Evolutionary conservation across 2,329 filamentous ascomycete species (phyloP).

Genomic region (Neonectria hederae): DNA sequence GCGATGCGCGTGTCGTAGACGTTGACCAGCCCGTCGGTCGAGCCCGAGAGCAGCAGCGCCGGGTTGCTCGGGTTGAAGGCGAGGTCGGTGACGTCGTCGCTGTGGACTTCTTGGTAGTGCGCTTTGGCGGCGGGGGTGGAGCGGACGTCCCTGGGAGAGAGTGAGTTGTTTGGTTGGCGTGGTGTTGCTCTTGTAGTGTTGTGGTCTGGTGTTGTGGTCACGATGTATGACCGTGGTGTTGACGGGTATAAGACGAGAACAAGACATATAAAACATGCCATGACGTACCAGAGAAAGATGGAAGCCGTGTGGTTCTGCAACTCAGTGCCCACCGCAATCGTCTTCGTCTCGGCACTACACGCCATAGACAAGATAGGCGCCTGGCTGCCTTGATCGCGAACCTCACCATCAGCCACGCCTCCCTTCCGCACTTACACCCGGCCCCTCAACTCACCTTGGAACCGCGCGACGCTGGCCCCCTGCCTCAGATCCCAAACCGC

Average conservation of each 20-base stretch:
- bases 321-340: constrained; percentile 78
- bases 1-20: constrained; percentile 75
- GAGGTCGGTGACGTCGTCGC: constrained; percentile 71
- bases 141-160: constrained; percentile 65
- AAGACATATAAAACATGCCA: background rate
- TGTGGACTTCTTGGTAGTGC: constrained; percentile 72
- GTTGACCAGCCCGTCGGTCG: constrained; percentile 82
- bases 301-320: constrained; percentile 70
- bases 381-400: constrained; percentile 48
- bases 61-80: constrained; percentile 68
- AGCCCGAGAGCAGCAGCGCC: constrained; percentile 75
- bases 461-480: constrained; percentile 54
- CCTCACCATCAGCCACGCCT: background rate
- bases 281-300: constrained; percentile 66
- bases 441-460: constrained; percentile 53
- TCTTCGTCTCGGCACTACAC: constrained; percentile 63
- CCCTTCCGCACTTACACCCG: background rate
- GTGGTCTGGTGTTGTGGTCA: background rate
- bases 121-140: constrained; percentile 56
- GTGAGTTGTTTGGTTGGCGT: background rate
- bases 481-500: constrained; percentile 72
- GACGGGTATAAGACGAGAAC: background rate
- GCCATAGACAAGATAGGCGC: constrained; percentile 72
- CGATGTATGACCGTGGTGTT: background rate
- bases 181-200: constrained; percentile 33